Conservation (phyloP, 2,329 filamentous ascomycete species). For the Colletotrichum liaoningense region DNA sequence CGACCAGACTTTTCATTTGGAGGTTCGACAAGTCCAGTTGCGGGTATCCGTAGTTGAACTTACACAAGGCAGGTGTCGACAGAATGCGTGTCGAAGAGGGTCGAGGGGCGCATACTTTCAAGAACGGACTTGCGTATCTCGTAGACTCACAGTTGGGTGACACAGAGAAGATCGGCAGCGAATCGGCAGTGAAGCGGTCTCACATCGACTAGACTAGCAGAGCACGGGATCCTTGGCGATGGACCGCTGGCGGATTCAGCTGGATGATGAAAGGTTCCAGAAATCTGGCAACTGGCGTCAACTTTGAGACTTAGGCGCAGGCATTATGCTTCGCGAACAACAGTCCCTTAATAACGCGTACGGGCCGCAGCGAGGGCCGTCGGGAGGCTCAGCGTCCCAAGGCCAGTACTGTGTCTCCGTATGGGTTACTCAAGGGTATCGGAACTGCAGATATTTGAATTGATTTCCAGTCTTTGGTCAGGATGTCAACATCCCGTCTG, state of each 20-base stretch:
- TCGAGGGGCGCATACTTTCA: neutral
- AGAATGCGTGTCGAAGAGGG: neutral
- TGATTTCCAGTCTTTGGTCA: neutral
- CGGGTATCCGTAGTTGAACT: neutral
- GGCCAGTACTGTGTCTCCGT: neutral
- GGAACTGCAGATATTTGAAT: neutral
- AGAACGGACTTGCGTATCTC: neutral
- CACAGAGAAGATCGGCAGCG: neutral
- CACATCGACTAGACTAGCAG: neutral
- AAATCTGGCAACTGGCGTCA: neutral
- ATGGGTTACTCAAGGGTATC: neutral
- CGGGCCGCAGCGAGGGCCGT: constrained; percentile 8
- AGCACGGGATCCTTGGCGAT: constrained; percentile 11
- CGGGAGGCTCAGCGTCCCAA: neutral
- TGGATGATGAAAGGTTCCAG: neutral
- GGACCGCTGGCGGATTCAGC: neutral
- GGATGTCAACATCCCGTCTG: neutral
- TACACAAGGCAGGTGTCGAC: neutral
- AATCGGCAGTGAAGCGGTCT: constrained; percentile 6
- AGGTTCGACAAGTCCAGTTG: neutral
- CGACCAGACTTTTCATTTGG: neutral
- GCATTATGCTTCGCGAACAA: constrained; percentile 11
- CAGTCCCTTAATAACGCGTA: constrained; percentile 3
- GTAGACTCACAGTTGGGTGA: neutral
- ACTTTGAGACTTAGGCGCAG: constrained; percentile 3